Percentiles rank a stretch among this genome's conserved stretches.
These are phyloP conservation scores for Xylaria scruposa DNA, from an alignment of 495 filamentous ascomycete genomes.

Conservation along the genomic window DNA sequence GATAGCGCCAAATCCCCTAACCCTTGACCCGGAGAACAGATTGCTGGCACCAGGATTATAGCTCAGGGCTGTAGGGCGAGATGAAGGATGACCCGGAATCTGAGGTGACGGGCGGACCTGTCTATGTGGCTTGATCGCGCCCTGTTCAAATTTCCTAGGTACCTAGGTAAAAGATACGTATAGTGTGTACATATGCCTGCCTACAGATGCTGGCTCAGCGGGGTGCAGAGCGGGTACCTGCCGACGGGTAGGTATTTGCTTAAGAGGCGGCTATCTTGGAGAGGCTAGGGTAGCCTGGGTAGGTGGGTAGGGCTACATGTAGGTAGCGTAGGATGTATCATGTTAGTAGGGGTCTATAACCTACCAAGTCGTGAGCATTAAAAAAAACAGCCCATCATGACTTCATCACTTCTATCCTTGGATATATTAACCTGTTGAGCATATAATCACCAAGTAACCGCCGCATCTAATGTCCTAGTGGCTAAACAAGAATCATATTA, in stretches of 20 bases:
- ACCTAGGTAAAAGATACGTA: neutral
- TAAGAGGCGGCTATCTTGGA: slow-evolving; percentile 2
- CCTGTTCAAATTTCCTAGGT: neutral
- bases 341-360: no score
- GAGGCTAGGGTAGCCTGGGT: neutral
- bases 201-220: neutral
- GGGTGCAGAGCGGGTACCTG: slow-evolving; percentile 29
- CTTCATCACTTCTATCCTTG: neutral
- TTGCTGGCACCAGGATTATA: neutral
- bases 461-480: neutral
- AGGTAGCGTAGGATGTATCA: neutral
- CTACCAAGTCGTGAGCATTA: neutral
- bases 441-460: neutral
- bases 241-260: slow-evolving; percentile 28
- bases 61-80: slow-evolving; percentile 1
- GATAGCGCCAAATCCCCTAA: slow-evolving; percentile 1
- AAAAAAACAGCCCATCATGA: neutral
- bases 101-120: neutral
- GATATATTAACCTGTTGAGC: neutral
- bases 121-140: slow-evolving; percentile 30
- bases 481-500: neutral
- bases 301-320: neutral
- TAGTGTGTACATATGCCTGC: neutral
- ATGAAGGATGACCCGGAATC: neutral
- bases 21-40: slow-evolving; percentile 3